phyloP scores from a whole-genome alignment of 768 basidiomycete genomes.

The Lactifluus subvellereus region DNA sequence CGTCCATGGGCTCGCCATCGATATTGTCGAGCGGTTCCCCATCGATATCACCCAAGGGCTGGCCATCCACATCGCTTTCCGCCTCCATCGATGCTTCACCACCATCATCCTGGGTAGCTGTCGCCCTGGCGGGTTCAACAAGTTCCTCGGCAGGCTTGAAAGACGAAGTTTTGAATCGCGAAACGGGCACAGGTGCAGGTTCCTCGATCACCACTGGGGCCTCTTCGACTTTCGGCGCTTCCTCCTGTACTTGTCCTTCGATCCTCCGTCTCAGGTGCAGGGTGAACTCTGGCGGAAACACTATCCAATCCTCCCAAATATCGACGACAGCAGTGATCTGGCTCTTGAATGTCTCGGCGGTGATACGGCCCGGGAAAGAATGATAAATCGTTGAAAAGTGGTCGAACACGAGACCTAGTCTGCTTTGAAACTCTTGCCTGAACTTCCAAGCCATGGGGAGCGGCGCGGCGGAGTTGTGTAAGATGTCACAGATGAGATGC shows the following conservation, averaged over 20 bases:
- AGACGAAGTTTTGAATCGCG: conserved; percentile 71
- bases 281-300: conserved; percentile 86
- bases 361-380: conserved; percentile 93
- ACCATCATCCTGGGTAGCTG: conserved; percentile 30
- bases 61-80: conserved; percentile 48
- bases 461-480: conserved; percentile 93
- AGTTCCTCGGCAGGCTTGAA: conserved; percentile 64
- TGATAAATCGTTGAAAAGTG: conserved; percentile 92
- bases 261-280: conserved; percentile 64
- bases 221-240: conserved; percentile 22
- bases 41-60: conserved; percentile 43
- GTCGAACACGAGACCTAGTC: conserved; percentile 92
- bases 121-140: conserved; percentile 26
- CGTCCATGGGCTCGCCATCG: conserved; percentile 32
- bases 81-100: conserved; percentile 41
- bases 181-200: conserved; percentile 34
- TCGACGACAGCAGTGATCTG: conserved; percentile 87
- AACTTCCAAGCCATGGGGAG: conserved; percentile 98
- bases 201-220: conserved; percentile 28
- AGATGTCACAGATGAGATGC: conserved; percentile 93
- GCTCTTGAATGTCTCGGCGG: conserved; percentile 92
- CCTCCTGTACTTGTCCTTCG: conserved; percentile 48
- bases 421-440: conserved; percentile 86
- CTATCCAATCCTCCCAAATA: conserved; percentile 98
- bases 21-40: conserved; percentile 36